Evolutionary conservation across 768 basidiomycete genomes (phyloP).

Genomic region (Collybiopsis luxurians): DNA sequence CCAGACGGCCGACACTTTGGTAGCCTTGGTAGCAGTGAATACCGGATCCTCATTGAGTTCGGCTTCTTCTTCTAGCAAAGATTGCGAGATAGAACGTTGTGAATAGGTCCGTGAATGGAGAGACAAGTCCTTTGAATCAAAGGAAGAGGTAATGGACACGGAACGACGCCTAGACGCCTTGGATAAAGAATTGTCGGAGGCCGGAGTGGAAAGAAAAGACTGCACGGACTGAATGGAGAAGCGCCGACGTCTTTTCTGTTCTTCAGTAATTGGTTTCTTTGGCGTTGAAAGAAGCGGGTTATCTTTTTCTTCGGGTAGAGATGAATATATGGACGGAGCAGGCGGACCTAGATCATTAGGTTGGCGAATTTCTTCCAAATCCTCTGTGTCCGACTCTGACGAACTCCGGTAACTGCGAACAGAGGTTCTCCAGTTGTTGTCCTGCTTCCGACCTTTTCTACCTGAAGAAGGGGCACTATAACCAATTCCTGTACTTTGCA

Average conservation of each 20-base stretch:
- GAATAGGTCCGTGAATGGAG: not conserved
- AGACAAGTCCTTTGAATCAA: not conserved
- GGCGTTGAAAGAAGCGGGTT: not conserved
- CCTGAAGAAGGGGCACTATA: not conserved
- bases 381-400: not conserved
- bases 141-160: not conserved
- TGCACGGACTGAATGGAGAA: slow-evolving; percentile 1
- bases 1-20: not conserved
- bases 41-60: not conserved
- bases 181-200: not conserved
- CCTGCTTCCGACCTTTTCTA: not conserved
- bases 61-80: slow-evolving; percentile 4
- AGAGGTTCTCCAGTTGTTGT: not conserved
- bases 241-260: not conserved
- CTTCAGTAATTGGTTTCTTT: not conserved
- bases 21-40: not conserved
- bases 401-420: not conserved
- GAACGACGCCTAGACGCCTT: not conserved
- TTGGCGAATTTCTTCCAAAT: slow-evolving; percentile 2
- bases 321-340: slow-evolving; percentile 1
- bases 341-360: slow-evolving; percentile 1
- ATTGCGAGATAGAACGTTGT: slow-evolving; percentile 1
- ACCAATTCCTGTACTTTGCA: not conserved
- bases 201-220: not conserved
- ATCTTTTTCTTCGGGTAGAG: not conserved